Percentiles rank a stretch among this genome's conserved stretches.
phyloP scores from a whole-genome alignment of 164 flowering plant genomes.

The Vitis amurensis region DNA sequence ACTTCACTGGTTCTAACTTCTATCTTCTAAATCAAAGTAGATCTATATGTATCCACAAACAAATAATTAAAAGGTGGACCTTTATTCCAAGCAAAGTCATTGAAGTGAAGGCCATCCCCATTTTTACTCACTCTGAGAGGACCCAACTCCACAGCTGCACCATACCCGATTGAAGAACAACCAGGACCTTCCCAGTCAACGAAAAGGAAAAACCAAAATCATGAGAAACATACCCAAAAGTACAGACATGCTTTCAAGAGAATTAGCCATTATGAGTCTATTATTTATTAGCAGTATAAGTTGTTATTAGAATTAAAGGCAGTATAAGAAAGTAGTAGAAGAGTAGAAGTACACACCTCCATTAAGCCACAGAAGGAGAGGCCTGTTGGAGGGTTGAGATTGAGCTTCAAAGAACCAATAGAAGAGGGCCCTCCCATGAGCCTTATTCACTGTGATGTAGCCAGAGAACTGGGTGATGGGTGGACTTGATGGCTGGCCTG shows the following conservation, averaged over 20 bases:
- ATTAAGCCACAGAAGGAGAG: conserved; percentile 77
- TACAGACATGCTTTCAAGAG: no score
- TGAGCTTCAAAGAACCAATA: conserved; percentile 82
- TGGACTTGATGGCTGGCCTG: conserved; percentile 62
- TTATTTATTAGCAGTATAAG: no score
- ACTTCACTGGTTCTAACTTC: no score
- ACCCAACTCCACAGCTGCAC: conserved; percentile 72
- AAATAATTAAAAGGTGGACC: conserved; percentile 25
- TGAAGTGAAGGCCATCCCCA: conserved; percentile 50
- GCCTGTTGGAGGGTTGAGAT: conserved; percentile 45
- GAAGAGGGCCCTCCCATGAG: conserved; percentile 73
- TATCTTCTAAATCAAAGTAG: neutral
- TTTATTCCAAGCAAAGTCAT: conserved; percentile 58
- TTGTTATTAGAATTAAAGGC: no score
- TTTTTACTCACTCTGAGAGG: conserved; percentile 50
- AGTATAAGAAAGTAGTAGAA: no score
- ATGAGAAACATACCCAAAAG: neutral
- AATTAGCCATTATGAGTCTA: no score
- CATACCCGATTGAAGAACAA: conserved; percentile 81
- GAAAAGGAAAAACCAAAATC: neutral
- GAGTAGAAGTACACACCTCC: conserved; percentile 45
- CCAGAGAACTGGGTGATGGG: conserved; percentile 67
- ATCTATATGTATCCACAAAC: neutral
- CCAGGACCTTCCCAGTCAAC: conserved; percentile 59
- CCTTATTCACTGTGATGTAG: conserved; percentile 57